Percentiles rank a stretch among this genome's conserved stretches.
Conservation (phyloP, 78 protist species). For the Tieghemostelium lacteum region DNA sequence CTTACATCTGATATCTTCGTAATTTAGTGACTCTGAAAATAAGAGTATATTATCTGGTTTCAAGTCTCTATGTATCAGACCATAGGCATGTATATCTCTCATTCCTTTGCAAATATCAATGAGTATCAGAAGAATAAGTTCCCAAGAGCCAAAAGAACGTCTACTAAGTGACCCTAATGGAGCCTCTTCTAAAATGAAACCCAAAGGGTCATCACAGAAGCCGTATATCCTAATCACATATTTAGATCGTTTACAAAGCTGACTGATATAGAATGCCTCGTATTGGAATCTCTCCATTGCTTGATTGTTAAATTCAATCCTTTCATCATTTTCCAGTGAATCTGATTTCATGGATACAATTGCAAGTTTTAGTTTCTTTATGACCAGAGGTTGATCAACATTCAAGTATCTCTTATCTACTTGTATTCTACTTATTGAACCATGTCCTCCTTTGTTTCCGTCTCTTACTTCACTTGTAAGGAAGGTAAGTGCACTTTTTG, state of each 20-base stretch:
- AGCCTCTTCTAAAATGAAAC: background rate
- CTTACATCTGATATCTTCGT: background rate
- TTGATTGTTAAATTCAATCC: background rate
- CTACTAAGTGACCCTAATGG: background rate
- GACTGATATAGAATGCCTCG: background rate
- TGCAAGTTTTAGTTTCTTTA: background rate
- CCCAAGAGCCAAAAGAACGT: background rate
- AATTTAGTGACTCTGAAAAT: background rate
- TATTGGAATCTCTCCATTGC: background rate
- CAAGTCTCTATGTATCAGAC: slow-evolving; percentile 73
- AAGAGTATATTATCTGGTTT: slow-evolving; percentile 85
- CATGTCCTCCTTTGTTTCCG: background rate
- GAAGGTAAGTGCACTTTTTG: background rate
- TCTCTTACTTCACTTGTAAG: background rate
- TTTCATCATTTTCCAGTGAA: background rate
- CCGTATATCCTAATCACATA: background rate
- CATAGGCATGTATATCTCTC: slow-evolving; percentile 78
- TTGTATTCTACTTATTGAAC: background rate
- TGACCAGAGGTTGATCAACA: background rate
- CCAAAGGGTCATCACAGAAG: background rate
- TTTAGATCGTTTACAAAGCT: background rate
- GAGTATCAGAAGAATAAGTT: background rate
- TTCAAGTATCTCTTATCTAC: background rate
- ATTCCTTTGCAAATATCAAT: slow-evolving; percentile 17
- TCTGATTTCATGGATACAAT: too few species aligned